phyloP scores from a whole-genome alignment of 1,284 basidiomycete genomes.

The Fomitiporia mediterranea region DNA sequence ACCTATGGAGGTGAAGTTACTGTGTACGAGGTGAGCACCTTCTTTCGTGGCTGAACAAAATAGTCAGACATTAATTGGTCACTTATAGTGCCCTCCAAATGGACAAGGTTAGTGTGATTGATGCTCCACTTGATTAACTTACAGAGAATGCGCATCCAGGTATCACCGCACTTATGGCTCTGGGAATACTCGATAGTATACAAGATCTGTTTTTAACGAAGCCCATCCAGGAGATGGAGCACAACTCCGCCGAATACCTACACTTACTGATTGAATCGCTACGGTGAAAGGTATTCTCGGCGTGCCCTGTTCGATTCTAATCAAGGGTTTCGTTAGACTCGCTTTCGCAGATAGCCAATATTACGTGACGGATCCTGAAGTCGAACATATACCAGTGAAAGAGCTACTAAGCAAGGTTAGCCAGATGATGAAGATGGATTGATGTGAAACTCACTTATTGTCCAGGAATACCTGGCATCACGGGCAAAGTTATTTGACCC shows the following conservation, averaged over 20 bases:
- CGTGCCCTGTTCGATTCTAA: constrained; percentile 28
- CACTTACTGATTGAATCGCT: constrained; percentile 85
- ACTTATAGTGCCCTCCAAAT: constrained; percentile 82
- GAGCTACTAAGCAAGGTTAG: constrained; percentile 77
- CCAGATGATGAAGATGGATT: neutral
- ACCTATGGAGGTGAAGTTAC: constrained; percentile 80
- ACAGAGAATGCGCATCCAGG: constrained; percentile 34
- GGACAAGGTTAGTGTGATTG: constrained; percentile 66
- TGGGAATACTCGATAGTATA: constrained; percentile 88
- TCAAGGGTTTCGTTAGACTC: constrained; percentile 41
- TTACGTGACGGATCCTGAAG: constrained; percentile 85
- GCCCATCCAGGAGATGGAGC: constrained; percentile 73
- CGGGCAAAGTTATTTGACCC: constrained; percentile 83
- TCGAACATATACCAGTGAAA: constrained; percentile 68
- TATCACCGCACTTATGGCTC: constrained; percentile 86
- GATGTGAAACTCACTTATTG: neutral
- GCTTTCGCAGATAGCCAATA: constrained; percentile 81
- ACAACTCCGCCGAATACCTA: constrained; percentile 85
- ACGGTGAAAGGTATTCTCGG: constrained; percentile 39
- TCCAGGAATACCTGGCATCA: constrained; percentile 71
- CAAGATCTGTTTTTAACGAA: constrained; percentile 70
- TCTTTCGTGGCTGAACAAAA: neutral
- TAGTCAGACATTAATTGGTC: constrained; percentile 7
- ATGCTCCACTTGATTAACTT: neutral
- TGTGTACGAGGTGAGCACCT: constrained; percentile 70